phyloP scores from a whole-genome alignment of 2,329 filamentous ascomycete species.

The Fusarium equiseti region DNA sequence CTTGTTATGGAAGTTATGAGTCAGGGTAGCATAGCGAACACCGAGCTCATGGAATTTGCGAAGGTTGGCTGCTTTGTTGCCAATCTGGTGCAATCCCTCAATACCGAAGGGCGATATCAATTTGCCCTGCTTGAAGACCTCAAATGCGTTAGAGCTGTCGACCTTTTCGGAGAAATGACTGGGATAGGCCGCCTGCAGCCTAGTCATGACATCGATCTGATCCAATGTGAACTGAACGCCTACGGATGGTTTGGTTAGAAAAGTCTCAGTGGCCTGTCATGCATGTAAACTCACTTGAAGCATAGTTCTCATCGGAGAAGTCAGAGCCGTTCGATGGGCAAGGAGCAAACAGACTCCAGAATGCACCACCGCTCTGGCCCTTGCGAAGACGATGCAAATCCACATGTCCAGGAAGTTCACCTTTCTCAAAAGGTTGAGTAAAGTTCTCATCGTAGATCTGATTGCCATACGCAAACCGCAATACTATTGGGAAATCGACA shows the following conservation, averaged over 20 bases:
- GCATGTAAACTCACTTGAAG: constrained; percentile 64
- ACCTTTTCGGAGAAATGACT: constrained; percentile 74
- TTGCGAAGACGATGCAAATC: constrained; percentile 80
- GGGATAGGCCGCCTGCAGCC: constrained; percentile 73
- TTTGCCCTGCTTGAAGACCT: constrained; percentile 70
- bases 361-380: constrained; percentile 84
- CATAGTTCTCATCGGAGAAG: constrained; percentile 80
- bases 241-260: constrained; percentile 42
- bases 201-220: constrained; percentile 79
- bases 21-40: constrained; percentile 88
- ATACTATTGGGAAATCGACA: constrained; percentile 83
- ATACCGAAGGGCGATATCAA: constrained; percentile 84
- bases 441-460: constrained; percentile 82
- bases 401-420: constrained; percentile 76
- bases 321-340: constrained; percentile 80
- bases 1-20: constrained; percentile 92
- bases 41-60: constrained; percentile 82
- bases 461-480: constrained; percentile 77
- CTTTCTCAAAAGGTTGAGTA: constrained; percentile 78
- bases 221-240: constrained; percentile 76
- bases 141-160: constrained; percentile 70
- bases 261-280: neutral
- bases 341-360: constrained; percentile 88
- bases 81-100: constrained; percentile 93
- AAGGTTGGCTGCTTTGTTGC: constrained; percentile 82